Evolutionary conservation across 2,329 filamentous ascomycete genomes (phyloP), one percentile per base, ranked within the genome.

Genomic region (Geosmithia putterillii): DNA sequence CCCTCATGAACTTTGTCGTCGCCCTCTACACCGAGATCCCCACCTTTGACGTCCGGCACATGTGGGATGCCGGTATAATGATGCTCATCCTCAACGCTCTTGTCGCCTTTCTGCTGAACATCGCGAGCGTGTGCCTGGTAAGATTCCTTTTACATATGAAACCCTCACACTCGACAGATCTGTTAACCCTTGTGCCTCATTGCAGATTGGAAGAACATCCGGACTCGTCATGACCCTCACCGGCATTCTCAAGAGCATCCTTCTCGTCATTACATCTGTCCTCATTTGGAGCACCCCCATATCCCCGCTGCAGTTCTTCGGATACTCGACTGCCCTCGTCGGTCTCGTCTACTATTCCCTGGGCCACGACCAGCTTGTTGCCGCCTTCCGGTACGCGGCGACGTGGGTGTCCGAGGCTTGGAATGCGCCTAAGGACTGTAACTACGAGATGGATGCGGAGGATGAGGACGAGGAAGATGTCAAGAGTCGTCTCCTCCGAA

Each of bases 111-210:
- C 57, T 85, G 52, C 69, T 92, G 51, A 94, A 92, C 62, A 74
- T 92, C 28, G 83, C 84, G 36, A 86, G 87, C 50, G 85, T 92
- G n/a, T 86, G 88, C 66, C 59, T 94, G 63, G 85, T 90, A 74
- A 56, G 81, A 37, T 23, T 18, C 18, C 21, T 34, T 14, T n/a
- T 15, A 15, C 14, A 5, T 36, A n/a, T 20, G n/a, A n/a, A n/a
- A n/a, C n/a, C 42, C 44, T 38, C 43, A 36, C 25, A n/a, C n/a
- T 4, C 4, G 37, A 44, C 12, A n/a, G 7, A 28, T 4, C 15
- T 21, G 39, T 37, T 42, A 42, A 42, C 32, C 21, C 19, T n/a
- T n/a, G n/a, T n/a, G n/a, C n/a, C 7, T 17, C 9, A 14, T 14
- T 23, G 3, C 42, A 90, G 84, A 94, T 94, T 55, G 86, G 86